Conservation (phyloP, 192 early-diverging fungal genomes). For the Funneliformis geosporum region DNA sequence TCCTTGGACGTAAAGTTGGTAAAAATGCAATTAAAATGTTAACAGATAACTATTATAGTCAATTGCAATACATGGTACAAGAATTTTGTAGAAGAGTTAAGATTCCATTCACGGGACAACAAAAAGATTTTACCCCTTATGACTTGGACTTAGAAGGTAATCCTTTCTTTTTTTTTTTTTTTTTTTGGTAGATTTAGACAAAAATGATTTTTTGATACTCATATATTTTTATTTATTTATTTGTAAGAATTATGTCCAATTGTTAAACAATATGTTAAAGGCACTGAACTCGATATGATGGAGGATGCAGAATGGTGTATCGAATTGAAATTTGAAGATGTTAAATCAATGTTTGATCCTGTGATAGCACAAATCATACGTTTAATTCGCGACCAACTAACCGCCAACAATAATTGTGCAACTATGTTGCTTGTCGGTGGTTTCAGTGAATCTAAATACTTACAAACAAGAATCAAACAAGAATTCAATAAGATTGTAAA, state of each 20-base stretch:
- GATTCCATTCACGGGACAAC: neutral
- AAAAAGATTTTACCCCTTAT: neutral
- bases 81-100: neutral
- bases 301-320: constrained; percentile 47
- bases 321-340: constrained; percentile 46
- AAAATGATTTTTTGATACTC: neutral
- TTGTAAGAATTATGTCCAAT: neutral
- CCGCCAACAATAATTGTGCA: constrained; percentile 42
- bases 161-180: neutral
- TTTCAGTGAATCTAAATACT: constrained; percentile 54
- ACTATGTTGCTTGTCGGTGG: constrained; percentile 57
- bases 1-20: constrained; percentile 7
- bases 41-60: neutral
- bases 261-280: constrained; percentile 8
- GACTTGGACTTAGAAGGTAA: constrained; percentile 14
- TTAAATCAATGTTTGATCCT: constrained; percentile 56
- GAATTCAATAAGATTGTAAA: constrained; percentile 46
- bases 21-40: neutral
- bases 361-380: constrained; percentile 53
- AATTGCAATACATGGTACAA: constrained; percentile 23
- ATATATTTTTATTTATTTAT: too few species aligned
- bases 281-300: constrained; percentile 14
- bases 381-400: constrained; percentile 53
- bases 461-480: constrained; percentile 49
- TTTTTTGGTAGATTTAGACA: neutral